These are phyloP conservation scores for Suhomyces prunicola DNA, from an alignment of 805 yeast genomes.

Conservation along the genomic window DNA sequence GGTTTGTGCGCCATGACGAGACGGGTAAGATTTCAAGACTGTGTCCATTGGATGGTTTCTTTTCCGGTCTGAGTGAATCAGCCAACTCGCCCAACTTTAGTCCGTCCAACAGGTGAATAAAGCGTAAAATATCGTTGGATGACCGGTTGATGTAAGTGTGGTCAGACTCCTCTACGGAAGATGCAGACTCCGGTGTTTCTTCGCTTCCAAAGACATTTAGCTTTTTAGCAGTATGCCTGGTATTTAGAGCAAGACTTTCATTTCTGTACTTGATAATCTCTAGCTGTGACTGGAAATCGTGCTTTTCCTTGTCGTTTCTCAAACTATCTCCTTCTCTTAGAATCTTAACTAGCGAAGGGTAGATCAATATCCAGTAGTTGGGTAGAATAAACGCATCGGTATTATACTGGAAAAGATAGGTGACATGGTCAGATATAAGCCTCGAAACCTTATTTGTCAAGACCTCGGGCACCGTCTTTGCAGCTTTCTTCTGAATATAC, in stretches of 20 bases:
- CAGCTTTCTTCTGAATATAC: constrained; percentile 6
- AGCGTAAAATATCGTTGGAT: constrained; percentile 26
- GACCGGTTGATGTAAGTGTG: constrained; percentile 20
- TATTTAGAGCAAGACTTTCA: constrained; percentile 64
- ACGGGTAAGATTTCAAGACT: not conserved
- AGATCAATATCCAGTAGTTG: constrained; percentile 55
- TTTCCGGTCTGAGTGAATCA: constrained; percentile 20
- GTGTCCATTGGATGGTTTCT: not conserved
- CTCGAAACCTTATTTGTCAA: constrained; percentile 27
- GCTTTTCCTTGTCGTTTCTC: constrained; percentile 19
- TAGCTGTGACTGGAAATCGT: constrained; percentile 44
- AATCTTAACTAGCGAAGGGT: constrained; percentile 44
- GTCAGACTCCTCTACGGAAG: constrained; percentile 9
- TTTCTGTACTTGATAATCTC: constrained; percentile 64
- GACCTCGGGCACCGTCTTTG: constrained; percentile 7
- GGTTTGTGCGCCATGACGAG: constrained; percentile 29
- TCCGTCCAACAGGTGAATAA: constrained; percentile 37
- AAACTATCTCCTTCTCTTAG: constrained; percentile 16
- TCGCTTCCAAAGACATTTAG: no score
- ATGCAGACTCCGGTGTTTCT: not conserved
- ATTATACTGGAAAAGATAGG: constrained; percentile 45
- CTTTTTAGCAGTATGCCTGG: constrained; percentile 13
- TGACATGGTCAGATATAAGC: constrained; percentile 28
- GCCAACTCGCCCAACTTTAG: constrained; percentile 30
- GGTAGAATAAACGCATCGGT: constrained; percentile 65